Percentiles rank a stretch among this genome's conserved stretches.
phyloP scores from a whole-genome alignment of 495 filamentous ascomycete species.

The Daldinia caldariorum region DNA sequence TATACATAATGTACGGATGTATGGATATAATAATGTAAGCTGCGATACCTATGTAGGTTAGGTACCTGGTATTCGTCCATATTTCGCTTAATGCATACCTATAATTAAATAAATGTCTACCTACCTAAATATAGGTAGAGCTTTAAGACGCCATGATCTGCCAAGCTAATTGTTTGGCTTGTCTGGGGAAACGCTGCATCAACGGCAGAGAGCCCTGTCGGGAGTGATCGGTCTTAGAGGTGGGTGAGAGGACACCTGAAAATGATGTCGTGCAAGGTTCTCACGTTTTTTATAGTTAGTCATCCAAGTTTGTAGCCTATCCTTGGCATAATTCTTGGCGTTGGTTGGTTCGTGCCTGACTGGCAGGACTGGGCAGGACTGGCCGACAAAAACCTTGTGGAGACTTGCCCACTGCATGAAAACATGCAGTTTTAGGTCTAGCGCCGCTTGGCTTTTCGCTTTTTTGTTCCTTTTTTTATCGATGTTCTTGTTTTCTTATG shows the following conservation, averaged over 20 bases:
- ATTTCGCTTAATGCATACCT: slow-evolving; percentile 29
- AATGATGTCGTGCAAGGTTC: slow-evolving; percentile 40
- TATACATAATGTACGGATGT: too few relatives aligned
- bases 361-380: slow-evolving; percentile 34
- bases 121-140: background rate
- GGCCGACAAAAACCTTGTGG: slow-evolving; percentile 36
- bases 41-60: too few relatives aligned
- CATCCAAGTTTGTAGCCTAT: slow-evolving; percentile 32
- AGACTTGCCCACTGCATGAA: slow-evolving; percentile 31
- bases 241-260: slow-evolving; percentile 15
- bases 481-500: slow-evolving; percentile 21
- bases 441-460: slow-evolving; percentile 25
- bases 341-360: slow-evolving; percentile 44
- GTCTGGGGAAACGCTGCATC: slow-evolving; percentile 33
- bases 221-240: slow-evolving; percentile 18
- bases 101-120: background rate
- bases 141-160: slow-evolving; percentile 12
- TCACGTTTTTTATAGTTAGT: slow-evolving; percentile 44
- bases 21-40: background rate
- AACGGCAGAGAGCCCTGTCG: slow-evolving; percentile 27
- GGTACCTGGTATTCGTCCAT: background rate
- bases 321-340: slow-evolving; percentile 43
- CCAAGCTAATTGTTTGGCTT: slow-evolving; percentile 22
- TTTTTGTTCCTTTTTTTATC: slow-evolving; percentile 11
- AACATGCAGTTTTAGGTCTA: slow-evolving; percentile 35